Percentiles rank a stretch among this genome's conserved stretches.
Conservation (phyloP, 2,329 filamentous ascomycete genomes). For the Aspergillus pseudonomiae region DNA sequence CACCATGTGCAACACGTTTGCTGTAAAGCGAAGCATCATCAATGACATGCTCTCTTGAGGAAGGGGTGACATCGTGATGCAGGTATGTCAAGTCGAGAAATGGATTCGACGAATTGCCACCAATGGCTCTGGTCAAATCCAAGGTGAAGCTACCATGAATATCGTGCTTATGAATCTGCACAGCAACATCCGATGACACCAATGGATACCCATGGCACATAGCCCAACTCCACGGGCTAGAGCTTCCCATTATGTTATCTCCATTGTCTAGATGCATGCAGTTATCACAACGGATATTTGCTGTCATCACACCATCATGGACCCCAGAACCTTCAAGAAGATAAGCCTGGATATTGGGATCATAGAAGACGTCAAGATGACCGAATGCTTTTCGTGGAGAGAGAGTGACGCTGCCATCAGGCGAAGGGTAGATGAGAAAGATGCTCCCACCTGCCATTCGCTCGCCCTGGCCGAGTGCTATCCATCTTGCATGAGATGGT, state of each 20-base stretch:
- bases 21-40: conserved; percentile 20
- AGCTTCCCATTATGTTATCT: conserved; percentile 18
- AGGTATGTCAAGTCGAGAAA: conserved; percentile 22
- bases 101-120: conserved; percentile 46
- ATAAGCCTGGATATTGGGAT: conserved; percentile 49
- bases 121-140: conserved; percentile 53
- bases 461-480: conserved; percentile 61
- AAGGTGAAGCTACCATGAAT: conserved; percentile 47
- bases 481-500: conserved; percentile 48
- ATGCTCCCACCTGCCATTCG: conserved; percentile 62
- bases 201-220: conserved; percentile 48
- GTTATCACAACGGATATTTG: conserved; percentile 55
- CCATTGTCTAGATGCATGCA: conserved; percentile 27
- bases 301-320: conserved; percentile 55
- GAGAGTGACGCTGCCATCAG: conserved; percentile 61
- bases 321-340: conserved; percentile 65
- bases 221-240: conserved; percentile 33
- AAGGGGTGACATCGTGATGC: conserved; percentile 10
- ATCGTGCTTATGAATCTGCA: conserved; percentile 51
- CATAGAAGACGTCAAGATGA: conserved; percentile 54
- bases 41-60: conserved; percentile 18
- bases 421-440: conserved; percentile 64
- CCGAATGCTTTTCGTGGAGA: conserved; percentile 57
- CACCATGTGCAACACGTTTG: conserved; percentile 23
- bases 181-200: conserved; percentile 49